Evolutionary conservation across 2,329 filamentous ascomycete genomes (phyloP), one percentile per base, ranked within the genome.

Genomic region (Aspergillus pseudonomiae): DNA sequence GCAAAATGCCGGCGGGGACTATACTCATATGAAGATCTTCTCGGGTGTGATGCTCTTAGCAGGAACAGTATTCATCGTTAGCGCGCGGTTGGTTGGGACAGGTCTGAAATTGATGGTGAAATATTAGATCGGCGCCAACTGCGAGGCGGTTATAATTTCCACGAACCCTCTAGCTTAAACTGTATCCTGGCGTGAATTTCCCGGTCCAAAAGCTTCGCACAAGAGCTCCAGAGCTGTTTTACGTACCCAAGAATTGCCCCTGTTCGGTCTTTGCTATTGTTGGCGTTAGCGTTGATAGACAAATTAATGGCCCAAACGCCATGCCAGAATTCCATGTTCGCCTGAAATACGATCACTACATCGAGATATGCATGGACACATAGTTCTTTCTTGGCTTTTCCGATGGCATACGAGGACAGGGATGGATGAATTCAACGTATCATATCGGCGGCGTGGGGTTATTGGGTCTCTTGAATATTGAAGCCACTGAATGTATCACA

Each of bases 21-120:
- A 85, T 67, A 75, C 84, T 3, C 85, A 85, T 1, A 70, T 91
- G 67, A 87, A 91, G 77, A 78, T 91, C 2, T 92, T 91, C 71
- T 85, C 85, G 45, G 90, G 90, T 1, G 75, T 86, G 26, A 75
- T 84, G 63, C 78, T 84, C 67, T 45, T 81, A 7, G 76, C 71
- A 3, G 83, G 83, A 4, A 65, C 57, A 16, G 32, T 6, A 0
- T 57, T 67, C 39, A 39, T 67, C 11, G 24, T 60, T 6, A 36
- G 32, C 1, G 57, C 63, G 26, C 30, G 60, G 14, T 16, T 63
- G 6, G 21, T 32, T 14, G 28, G 28, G 60, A 60, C 55, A 24
- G 46, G 57, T 4, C 16, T 41, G 24, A 59, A 59, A n/a, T 12
- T 59, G 45, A n/a, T 11, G 11, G 57, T 36, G 32, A 59, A 59